phyloP scores from a whole-genome alignment of 2,329 filamentous ascomycete species.

The Aspergillus costaricaensis region DNA sequence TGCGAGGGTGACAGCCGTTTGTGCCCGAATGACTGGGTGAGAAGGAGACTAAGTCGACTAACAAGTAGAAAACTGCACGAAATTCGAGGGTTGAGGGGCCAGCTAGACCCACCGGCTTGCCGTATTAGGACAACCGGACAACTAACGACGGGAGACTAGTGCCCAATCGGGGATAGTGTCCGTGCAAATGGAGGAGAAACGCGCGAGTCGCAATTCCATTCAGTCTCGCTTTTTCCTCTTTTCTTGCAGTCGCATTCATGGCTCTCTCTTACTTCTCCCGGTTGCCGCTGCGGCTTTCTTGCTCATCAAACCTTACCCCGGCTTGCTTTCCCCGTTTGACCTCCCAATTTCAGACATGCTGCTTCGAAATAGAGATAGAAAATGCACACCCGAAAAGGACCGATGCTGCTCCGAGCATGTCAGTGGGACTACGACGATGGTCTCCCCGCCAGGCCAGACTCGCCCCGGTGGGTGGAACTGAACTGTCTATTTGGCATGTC shows the following conservation, averaged over 20 bases:
- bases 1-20: conserved; percentile 10
- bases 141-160: background rate
- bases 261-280: background rate
- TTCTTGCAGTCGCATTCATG: background rate
- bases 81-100: conserved; percentile 4
- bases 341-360: too few relatives aligned
- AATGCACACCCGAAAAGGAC: background rate
- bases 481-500: background rate
- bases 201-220: background rate
- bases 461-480: background rate
- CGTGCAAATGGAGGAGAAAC: conserved; percentile 1
- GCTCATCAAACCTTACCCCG: background rate
- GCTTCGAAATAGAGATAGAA: background rate
- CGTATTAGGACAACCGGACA: conserved; percentile 14
- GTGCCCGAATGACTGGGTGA: background rate
- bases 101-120: conserved; percentile 14
- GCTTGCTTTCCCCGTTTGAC: background rate
- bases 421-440: background rate
- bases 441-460: background rate
- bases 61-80: conserved; percentile 7
- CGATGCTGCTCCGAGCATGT: background rate
- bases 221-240: too few relatives aligned
- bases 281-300: too few relatives aligned
- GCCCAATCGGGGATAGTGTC: conserved; percentile 17
- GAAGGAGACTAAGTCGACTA: too few relatives aligned